A percentile compares a stretch with the other conserved stretches of the same genome.
Evolutionary conservation across 2,329 filamentous ascomycete genomes (phyloP).

Genomic region (Exutisphaerella laricina): DNA sequence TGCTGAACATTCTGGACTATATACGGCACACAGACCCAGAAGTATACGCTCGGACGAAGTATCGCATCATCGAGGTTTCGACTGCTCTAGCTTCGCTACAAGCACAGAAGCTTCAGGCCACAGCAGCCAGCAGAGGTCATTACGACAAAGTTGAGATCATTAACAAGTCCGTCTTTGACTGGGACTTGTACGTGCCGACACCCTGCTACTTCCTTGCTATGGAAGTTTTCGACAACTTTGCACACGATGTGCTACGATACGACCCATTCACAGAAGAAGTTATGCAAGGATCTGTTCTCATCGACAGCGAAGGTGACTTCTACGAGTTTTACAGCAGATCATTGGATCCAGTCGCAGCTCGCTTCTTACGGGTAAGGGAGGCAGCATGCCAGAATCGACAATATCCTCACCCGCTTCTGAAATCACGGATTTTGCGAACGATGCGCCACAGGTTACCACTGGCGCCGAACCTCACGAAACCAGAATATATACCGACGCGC

Average conservation of each 20-base stretch:
- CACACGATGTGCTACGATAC: conserved; percentile 91
- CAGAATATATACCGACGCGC: conserved; percentile 91
- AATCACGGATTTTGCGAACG: conserved; percentile 51
- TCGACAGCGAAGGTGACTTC: conserved; percentile 81
- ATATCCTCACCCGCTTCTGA: conserved; percentile 57
- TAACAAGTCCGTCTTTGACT: conserved; percentile 92
- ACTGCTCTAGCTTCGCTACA: conserved; percentile 73
- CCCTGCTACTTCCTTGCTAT: conserved; percentile 97
- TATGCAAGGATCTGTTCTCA: conserved; percentile 80
- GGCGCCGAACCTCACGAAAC: conserved; percentile 66
- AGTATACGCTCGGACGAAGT: conserved; percentile 90
- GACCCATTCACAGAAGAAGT: conserved; percentile 73
- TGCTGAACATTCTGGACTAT: conserved; percentile 97
- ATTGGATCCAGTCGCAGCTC: conserved; percentile 74
- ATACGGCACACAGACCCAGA: conserved; percentile 84
- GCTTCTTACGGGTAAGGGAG: conserved; percentile 79
- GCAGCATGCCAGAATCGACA: conserved; percentile 59
- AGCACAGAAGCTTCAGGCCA: conserved; percentile 60
- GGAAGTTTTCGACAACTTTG: conserved; percentile 98
- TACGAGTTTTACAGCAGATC: conserved; percentile 84
- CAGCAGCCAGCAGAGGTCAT: conserved; percentile 68
- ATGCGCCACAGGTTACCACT: conserved; percentile 63
- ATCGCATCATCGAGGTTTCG: conserved; percentile 94
- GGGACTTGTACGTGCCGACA: conserved; percentile 77
- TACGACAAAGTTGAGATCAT: conserved; percentile 84